A percentile compares a stretch with the other conserved stretches of the same genome.
Conservation (phyloP, 495 filamentous ascomycete species). For the Lophium mytilinum region DNA sequence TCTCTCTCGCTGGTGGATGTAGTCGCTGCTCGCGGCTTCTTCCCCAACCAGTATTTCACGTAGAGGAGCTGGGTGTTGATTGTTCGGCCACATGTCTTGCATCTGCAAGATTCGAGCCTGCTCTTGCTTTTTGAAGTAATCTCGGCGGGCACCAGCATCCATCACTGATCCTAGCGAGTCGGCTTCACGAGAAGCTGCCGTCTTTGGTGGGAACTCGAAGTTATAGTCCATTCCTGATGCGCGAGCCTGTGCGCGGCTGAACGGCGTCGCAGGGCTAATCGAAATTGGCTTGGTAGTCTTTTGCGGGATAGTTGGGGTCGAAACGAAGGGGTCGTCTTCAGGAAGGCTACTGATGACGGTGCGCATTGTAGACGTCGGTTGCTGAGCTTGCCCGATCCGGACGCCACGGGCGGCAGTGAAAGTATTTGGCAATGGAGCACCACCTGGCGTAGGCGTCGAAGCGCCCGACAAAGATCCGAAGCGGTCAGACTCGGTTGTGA, state of each 20-base stretch:
- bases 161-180: background rate
- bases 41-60: slow-evolving; percentile 10
- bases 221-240: slow-evolving; percentile 7
- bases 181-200: background rate
- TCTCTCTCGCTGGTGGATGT: slow-evolving; percentile 2
- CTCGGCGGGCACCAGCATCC: background rate
- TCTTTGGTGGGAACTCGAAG: slow-evolving; percentile 5
- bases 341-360: background rate
- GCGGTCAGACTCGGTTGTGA: slow-evolving; percentile 1
- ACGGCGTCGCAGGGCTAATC: background rate
- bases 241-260: background rate
- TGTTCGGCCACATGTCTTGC: slow-evolving; percentile 1
- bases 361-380: background rate
- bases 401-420: background rate
- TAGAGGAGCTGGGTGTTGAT: background rate
- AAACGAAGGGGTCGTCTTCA: background rate
- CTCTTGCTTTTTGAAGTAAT: slow-evolving; percentile 7
- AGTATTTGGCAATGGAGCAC: background rate
- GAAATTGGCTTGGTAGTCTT: background rate
- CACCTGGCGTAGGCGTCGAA: background rate
- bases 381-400: background rate
- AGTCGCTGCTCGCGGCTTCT: slow-evolving; percentile 10
- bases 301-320: background rate
- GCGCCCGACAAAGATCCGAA: slow-evolving; percentile 10
- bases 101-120: slow-evolving; percentile 12